Evolutionary conservation across 2,329 filamentous ascomycete genomes (phyloP).

Genomic region (Aspergillus transmontanensis): DNA sequence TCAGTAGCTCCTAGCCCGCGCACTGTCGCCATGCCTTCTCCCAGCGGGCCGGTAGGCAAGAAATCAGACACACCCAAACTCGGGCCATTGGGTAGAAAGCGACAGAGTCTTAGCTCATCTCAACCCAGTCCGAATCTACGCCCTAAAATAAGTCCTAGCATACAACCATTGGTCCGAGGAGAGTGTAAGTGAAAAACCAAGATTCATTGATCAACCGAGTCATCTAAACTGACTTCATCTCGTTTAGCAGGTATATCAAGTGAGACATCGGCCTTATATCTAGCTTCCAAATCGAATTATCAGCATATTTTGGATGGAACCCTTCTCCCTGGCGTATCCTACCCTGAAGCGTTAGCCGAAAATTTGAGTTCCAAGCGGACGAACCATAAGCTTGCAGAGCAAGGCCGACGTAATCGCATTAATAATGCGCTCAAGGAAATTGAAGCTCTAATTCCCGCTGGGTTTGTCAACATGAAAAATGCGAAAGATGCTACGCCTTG

Average conservation of each 20-base stretch:
- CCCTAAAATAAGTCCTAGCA: conserved; percentile 89
- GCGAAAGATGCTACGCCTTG: conserved; percentile 40
- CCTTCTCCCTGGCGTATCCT: conserved; percentile 83
- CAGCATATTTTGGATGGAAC: conserved; percentile 96
- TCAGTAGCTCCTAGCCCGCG: conserved; percentile 57
- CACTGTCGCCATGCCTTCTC: conserved; percentile 55
- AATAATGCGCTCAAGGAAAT: conserved; percentile 93
- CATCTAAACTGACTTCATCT: conserved; percentile 6
- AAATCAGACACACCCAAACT: conserved; percentile 52
- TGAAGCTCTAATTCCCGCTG: conserved; percentile 74
- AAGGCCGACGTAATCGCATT: conserved; percentile 91
- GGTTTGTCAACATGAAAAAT: conserved; percentile 47
- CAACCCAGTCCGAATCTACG: conserved; percentile 84
- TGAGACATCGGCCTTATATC: conserved; percentile 68
- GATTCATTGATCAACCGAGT: conserved; percentile 26
- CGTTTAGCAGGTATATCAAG: conserved; percentile 49
- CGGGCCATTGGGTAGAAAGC: conserved; percentile 63
- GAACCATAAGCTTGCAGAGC: conserved; percentile 96
- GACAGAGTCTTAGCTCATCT: conserved; percentile 69
- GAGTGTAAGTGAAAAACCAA: conserved; percentile 52
- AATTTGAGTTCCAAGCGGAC: conserved; percentile 95
- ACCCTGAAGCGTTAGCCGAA: conserved; percentile 86
- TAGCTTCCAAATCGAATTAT: conserved; percentile 96
- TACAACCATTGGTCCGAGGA: conserved; percentile 83
- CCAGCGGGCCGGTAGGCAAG: conserved; percentile 45